Evolutionary conservation across 2,329 filamentous ascomycete genomes (phyloP).

Genomic region (Trichoderma pleuroti): DNA sequence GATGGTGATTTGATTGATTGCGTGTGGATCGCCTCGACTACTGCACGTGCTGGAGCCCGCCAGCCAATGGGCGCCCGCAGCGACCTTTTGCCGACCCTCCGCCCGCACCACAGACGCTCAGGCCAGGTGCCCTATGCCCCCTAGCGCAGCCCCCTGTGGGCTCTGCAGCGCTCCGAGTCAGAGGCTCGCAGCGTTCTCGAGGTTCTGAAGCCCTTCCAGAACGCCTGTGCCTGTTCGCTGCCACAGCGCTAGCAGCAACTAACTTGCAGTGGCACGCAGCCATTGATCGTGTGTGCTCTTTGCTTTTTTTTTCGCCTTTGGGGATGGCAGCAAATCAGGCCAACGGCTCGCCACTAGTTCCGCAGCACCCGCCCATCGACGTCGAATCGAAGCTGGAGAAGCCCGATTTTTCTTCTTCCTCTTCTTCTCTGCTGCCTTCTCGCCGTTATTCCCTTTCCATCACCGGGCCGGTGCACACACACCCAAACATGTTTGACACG

Average conservation of each 20-base stretch:
- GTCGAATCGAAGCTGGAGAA: background rate
- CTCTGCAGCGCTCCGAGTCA: slow-evolving; percentile 5
- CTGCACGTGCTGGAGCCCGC: slow-evolving; percentile 5
- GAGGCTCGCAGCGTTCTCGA: background rate
- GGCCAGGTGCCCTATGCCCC: slow-evolving; percentile 11
- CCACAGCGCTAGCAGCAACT: background rate
- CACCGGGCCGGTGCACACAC: background rate
- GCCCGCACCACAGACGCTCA: background rate
- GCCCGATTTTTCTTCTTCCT: background rate
- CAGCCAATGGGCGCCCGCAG: background rate
- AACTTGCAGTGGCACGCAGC: background rate
- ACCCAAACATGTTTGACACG: background rate
- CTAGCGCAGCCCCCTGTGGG: slow-evolving; percentile 8
- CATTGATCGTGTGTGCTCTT: background rate
- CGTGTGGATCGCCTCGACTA: background rate
- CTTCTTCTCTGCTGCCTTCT: background rate
- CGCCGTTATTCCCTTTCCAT: slow-evolving; percentile 3
- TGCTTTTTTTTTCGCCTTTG: background rate
- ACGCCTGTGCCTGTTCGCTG: slow-evolving; percentile 2
- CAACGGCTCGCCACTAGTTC: background rate
- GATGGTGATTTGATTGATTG: background rate
- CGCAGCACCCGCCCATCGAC: background rate
- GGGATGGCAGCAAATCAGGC: background rate
- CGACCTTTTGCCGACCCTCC: slow-evolving; percentile 1
- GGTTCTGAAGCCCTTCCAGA: slow-evolving; percentile 17